These are phyloP conservation scores for Trypanosoma congolense DNA, from an alignment of 208 protist species.

Conservation along the genomic window DNA sequence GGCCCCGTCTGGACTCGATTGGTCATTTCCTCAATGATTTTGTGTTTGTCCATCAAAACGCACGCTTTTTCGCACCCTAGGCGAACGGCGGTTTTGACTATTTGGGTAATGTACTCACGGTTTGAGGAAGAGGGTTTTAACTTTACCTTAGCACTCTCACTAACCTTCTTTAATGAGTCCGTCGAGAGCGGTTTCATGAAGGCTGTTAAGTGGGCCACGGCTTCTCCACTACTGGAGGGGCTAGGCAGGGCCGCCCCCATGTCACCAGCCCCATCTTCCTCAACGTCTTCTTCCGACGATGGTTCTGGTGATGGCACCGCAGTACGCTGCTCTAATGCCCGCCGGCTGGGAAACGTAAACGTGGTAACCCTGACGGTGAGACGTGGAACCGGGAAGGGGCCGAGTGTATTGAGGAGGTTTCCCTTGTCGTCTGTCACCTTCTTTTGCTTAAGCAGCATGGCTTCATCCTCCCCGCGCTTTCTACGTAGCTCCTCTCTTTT, in stretches of 20 bases:
- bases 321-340: constrained; percentile 77
- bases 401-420: constrained; percentile 58
- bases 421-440: constrained; percentile 85
- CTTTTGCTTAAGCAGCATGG: constrained; percentile 82
- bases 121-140: constrained; percentile 64
- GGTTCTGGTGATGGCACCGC: constrained; percentile 52
- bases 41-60: constrained; percentile 86
- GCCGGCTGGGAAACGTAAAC: constrained; percentile 78
- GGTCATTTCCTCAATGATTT: constrained; percentile 85
- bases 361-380: constrained; percentile 64
- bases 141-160: constrained; percentile 87
- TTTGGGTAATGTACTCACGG: constrained; percentile 77
- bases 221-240: constrained; percentile 52
- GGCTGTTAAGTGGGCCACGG: constrained; percentile 69
- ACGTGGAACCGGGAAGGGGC: constrained; percentile 66
- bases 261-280: constrained; percentile 23
- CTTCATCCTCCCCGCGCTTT: constrained; percentile 79
- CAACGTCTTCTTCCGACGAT: constrained; percentile 53
- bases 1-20: constrained; percentile 72
- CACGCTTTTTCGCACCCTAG: constrained; percentile 86
- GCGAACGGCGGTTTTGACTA: constrained; percentile 80
- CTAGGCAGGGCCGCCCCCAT: constrained; percentile 12
- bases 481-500: constrained; percentile 70
- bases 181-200: constrained; percentile 80
- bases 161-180: constrained; percentile 88